Evolutionary conservation across 75 land plant genomes (phyloP), one percentile per base, ranked within the genome.

Genomic region (Picea glauca): DNA sequence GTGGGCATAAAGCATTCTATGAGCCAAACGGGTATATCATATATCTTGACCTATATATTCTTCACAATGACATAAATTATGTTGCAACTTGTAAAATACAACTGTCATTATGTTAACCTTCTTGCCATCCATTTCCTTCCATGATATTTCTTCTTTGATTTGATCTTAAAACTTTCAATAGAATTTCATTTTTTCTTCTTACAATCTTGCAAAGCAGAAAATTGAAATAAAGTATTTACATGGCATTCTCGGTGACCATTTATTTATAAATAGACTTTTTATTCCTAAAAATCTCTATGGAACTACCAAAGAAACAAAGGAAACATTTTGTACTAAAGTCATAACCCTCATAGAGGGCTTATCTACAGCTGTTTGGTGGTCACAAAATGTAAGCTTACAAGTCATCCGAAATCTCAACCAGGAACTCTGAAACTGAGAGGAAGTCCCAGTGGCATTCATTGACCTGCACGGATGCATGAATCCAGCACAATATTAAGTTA

Each of bases 391-490:
- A n/a, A 70, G 9, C 96, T 87, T 82, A 95, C 96, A 96, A 75
- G 85, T 96, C 99, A 88, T 96, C 99, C 33, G 96, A 78, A 70
- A 96, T 76, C 82, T 96, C 99, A 73, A 96, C 99, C 33, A 96
- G 88, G 58, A 93, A 87, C 76, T 96, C 99, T 61, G 99, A 93
- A 14, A 84, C 73, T 40, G 92, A 88, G 1, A 96, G 80, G 75
- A 96, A 96, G 59, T 90, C 89, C 90, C 88, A 90, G 74, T 93
- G 96, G 76, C 85, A 62, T 38, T 93, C 91, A 84, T 92, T 87
- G 18, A 93, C 93, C 99, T 96, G 78, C 54, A 82, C 21, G 31
- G 1, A 63, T 13, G 57, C 26, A 78, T 73, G 17, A 76, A 58
- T 18, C 9, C 17, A 72, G 64, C 58, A 60, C 17, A 13, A 30